Evolutionary conservation across 2,329 filamentous ascomycete genomes (phyloP).

Genomic region (Colletotrichum sp.): DNA sequence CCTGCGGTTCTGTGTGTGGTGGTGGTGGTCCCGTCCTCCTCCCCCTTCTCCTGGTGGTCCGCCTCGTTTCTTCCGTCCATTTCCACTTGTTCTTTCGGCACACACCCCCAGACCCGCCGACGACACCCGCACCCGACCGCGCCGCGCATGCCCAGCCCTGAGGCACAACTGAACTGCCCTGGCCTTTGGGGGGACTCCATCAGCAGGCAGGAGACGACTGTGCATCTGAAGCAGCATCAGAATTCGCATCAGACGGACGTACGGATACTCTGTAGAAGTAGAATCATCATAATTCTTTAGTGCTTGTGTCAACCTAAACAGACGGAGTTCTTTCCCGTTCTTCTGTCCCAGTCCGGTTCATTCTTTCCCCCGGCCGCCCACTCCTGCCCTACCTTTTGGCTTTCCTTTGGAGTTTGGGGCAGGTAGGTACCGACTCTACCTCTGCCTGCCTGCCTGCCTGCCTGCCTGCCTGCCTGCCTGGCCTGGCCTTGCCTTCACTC

Average conservation of each 20-base stretch:
- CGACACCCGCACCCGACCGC: not conserved
- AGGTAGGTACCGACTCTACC: not conserved
- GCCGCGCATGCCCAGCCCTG: not conserved
- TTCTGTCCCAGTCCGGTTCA: not conserved
- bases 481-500: not conserved
- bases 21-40: not conserved
- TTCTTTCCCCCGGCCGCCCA: not conserved
- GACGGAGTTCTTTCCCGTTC: not conserved
- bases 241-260: not conserved
- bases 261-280: not conserved
- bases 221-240: not conserved
- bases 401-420: not conserved
- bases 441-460: not conserved
- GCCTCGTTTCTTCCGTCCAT: not conserved
- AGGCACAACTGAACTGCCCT: not conserved
- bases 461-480: not conserved
- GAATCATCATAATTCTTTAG: not conserved
- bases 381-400: not conserved
- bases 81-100: not conserved
- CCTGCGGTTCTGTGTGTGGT: not conserved
- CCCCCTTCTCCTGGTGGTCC: not conserved
- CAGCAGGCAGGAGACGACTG: not conserved
- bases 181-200: not conserved
- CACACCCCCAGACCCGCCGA: not conserved
- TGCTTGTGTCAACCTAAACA: not conserved